phyloP scores from a whole-genome alignment of 106 monocot genomes.

The Dendrobium nobile region DNA sequence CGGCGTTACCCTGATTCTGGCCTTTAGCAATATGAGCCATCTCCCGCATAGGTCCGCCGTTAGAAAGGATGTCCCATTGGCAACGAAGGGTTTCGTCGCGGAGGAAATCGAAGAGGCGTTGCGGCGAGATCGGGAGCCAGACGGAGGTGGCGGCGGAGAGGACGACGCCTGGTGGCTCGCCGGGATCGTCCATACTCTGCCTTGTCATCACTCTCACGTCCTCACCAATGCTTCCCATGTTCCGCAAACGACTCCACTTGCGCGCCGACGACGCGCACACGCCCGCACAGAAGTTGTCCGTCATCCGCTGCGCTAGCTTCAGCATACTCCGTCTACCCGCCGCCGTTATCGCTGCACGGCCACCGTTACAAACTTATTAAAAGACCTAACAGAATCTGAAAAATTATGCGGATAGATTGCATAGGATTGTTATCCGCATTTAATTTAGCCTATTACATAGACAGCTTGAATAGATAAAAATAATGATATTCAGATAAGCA shows the following conservation, averaged over 20 bases:
- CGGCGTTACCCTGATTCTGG: slow-evolving; percentile 73
- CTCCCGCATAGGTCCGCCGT: slow-evolving; percentile 92
- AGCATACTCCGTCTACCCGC: slow-evolving; percentile 54
- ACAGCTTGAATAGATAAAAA: too few species aligned
- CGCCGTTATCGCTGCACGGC: slow-evolving; percentile 29
- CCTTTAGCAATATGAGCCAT: slow-evolving; percentile 92
- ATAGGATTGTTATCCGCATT: too few species aligned
- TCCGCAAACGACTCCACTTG: slow-evolving; percentile 58
- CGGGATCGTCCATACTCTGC: slow-evolving; percentile 75
- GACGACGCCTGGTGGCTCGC: slow-evolving; percentile 81
- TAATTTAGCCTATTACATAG: too few species aligned
- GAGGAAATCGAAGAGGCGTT: slow-evolving; percentile 75
- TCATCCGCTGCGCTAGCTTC: slow-evolving; percentile 70
- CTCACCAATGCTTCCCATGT: slow-evolving; percentile 39
- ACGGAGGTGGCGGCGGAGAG: slow-evolving; percentile 83
- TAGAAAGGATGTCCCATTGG: slow-evolving; percentile 90
- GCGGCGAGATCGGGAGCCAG: slow-evolving; percentile 57
- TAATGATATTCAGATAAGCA: too few species aligned
- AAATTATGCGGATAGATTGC: too few species aligned
- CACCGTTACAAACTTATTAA: too few species aligned
- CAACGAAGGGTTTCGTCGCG: slow-evolving; percentile 64
- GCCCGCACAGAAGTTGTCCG: slow-evolving; percentile 77
- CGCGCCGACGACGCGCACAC: slow-evolving; percentile 69
- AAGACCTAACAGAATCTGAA: too few species aligned
- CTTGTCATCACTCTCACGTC: slow-evolving; percentile 83